These are phyloP conservation scores for Eucalyptus rudis DNA, from an alignment of 345 rosid genomes.

Conservation along the genomic window DNA sequence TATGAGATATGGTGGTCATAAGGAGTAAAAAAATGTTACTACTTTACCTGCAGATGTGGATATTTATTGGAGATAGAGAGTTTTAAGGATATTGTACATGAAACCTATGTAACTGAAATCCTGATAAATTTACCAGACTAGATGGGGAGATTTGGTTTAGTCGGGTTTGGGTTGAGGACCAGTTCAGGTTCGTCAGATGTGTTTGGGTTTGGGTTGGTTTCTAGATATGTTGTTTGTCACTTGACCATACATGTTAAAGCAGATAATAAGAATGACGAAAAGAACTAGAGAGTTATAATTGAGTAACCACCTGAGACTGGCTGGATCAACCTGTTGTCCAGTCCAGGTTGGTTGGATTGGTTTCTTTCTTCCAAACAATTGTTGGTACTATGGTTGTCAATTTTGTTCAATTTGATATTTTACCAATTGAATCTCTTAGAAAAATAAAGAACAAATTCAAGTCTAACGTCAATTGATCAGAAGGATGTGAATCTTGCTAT, in stretches of 20 bases:
- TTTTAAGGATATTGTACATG: not conserved
- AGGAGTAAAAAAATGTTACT: not conserved
- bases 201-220: not conserved
- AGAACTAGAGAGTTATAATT: not conserved
- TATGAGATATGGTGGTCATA: not conserved
- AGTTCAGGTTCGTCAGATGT: not conserved
- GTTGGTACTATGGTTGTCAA: not conserved
- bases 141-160: not conserved
- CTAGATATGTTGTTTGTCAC: not conserved
- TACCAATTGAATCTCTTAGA: not conserved
- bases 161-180: not conserved
- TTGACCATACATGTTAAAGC: not conserved
- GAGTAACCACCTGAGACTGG: not conserved
- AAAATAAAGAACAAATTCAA: not conserved
- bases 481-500: not conserved
- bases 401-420: not conserved
- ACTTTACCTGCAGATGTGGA: not conserved
- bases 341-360: not conserved
- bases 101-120: not conserved
- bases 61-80: not conserved
- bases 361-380: not conserved
- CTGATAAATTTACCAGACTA: not conserved
- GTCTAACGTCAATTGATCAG: not conserved
- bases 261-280: not conserved
- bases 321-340: not conserved